These are phyloP conservation scores for Pleurotus platypus DNA, from an alignment of 768 basidiomycete species.

Conservation along the genomic window DNA sequence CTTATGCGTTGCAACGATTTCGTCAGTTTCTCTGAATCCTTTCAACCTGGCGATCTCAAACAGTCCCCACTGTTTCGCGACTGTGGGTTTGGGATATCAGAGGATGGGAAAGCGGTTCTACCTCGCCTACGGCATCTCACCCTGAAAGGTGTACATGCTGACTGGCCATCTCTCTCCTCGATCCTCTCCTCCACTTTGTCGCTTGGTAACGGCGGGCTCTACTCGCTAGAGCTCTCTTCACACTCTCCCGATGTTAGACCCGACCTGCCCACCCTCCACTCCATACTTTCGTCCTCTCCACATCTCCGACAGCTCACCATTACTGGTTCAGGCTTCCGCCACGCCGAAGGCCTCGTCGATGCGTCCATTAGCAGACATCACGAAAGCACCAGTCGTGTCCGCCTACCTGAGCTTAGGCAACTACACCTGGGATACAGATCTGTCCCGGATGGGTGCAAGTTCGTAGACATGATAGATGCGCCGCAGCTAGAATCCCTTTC, in stretches of 20 bases:
- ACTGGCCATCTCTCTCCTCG: conserved; percentile 42
- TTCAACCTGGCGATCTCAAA: conserved; percentile 38
- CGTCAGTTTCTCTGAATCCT: conserved; percentile 38
- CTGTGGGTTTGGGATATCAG: conserved; percentile 14
- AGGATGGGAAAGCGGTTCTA: conserved; percentile 20
- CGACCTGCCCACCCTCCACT: conserved; percentile 36
- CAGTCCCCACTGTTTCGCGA: conserved; percentile 30
- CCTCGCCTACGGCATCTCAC: conserved; percentile 46
- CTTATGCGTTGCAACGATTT: conserved; percentile 63
- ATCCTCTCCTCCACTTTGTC: conserved; percentile 20
- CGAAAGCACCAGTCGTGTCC: conserved; percentile 11
- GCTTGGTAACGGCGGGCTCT: conserved; percentile 18
- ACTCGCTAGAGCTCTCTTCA: conserved; percentile 46
- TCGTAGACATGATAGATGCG: conserved; percentile 39
- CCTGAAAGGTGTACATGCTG: conserved; percentile 55
- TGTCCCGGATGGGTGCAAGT: conserved; percentile 28
- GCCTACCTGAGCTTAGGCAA: conserved; percentile 28
- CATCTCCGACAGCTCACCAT: conserved; percentile 40
- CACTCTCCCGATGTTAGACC: conserved; percentile 56
- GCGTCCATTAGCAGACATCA: not conserved
- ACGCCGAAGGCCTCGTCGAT: conserved; percentile 15
- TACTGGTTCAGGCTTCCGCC: conserved; percentile 39
- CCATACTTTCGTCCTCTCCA: conserved; percentile 37
- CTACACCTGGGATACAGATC: conserved; percentile 44
- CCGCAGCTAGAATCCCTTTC: conserved; percentile 31